A percentile compares a stretch with the other conserved stretches of the same genome.
phyloP scores from a whole-genome alignment of 2,329 filamentous ascomycete species.

The Bipolaris gigantea region DNA sequence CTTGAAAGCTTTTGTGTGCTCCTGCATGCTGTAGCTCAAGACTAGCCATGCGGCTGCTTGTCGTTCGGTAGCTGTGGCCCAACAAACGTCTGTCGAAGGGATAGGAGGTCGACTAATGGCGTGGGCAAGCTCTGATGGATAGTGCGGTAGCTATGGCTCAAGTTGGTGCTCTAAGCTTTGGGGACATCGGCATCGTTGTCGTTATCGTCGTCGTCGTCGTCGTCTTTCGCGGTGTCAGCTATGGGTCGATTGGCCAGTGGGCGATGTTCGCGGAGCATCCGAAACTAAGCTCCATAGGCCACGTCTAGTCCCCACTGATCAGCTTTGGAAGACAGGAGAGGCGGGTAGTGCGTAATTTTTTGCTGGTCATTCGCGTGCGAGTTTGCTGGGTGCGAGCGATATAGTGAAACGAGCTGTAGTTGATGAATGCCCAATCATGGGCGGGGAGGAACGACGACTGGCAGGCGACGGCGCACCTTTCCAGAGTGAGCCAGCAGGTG shows the following conservation, averaged over 20 bases:
- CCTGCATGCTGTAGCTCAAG: not conserved
- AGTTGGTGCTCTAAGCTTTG: constrained; percentile 4
- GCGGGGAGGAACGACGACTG: not conserved
- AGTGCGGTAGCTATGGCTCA: not conserved
- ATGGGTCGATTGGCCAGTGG: constrained; percentile 7
- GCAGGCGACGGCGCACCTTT: constrained; percentile 10
- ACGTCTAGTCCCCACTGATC: constrained; percentile 12
- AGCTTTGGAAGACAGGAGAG: constrained; percentile 7
- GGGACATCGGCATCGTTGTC: not conserved
- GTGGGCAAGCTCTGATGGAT: not conserved
- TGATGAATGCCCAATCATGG: constrained; percentile 14
- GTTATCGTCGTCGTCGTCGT: not conserved
- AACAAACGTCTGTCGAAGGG: not conserved
- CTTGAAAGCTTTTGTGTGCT: not conserved
- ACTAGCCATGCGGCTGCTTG: not conserved
- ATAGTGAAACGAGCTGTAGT: constrained; percentile 17
- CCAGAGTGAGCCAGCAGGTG: constrained; percentile 10
- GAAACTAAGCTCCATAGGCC: constrained; percentile 15
- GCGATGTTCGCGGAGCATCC: constrained; percentile 2
- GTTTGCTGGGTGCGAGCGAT: constrained; percentile 7
- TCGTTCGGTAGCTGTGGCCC: not conserved
- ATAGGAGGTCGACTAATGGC: not conserved
- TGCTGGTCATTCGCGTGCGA: constrained; percentile 8
- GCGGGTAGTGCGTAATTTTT: not conserved
- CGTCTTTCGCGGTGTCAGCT: not conserved